phyloP scores from a whole-genome alignment of 2,329 filamentous ascomycete species.

The Nemania bipapillata region DNA sequence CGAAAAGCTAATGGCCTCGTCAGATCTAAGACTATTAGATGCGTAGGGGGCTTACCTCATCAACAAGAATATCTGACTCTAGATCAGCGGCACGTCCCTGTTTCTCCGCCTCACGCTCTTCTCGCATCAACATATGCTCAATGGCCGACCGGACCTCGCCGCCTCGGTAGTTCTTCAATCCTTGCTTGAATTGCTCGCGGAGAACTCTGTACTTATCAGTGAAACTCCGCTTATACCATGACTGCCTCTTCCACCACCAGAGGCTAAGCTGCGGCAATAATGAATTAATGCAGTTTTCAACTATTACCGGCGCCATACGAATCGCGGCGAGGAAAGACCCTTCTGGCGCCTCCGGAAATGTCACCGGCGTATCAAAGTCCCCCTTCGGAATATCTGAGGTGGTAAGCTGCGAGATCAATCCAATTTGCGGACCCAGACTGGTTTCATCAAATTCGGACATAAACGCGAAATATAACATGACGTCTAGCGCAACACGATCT shows the following conservation, averaged over 20 bases:
- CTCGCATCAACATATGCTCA: conserved; percentile 52
- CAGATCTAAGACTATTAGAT: too few relatives aligned
- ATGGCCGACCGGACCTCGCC: conserved; percentile 42
- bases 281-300: conserved; percentile 38
- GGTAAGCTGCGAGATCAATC: conserved; percentile 12
- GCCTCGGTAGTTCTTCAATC: conserved; percentile 36
- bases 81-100: conserved; percentile 44
- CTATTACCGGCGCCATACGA: conserved; percentile 26
- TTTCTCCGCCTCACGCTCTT: conserved; percentile 49
- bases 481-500: conserved; percentile 51
- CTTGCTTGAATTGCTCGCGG: conserved; percentile 40
- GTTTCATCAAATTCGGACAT: conserved; percentile 42
- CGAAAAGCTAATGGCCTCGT: conserved; percentile 43
- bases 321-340: conserved; percentile 40
- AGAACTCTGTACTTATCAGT: conserved; percentile 41
- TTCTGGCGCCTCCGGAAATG: conserved; percentile 34
- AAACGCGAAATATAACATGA: conserved; percentile 53
- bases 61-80: too few relatives aligned
- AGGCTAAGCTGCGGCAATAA: conserved; percentile 25
- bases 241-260: conserved; percentile 22
- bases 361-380: conserved; percentile 26
- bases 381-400: background rate
- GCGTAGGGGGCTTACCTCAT: conserved; percentile 48
- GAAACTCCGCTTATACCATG: too few relatives aligned
- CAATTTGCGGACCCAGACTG: conserved; percentile 34